Percentiles rank a stretch among this genome's conserved stretches.
Evolutionary conservation across 352 stramenopile genomes (phyloP).

Genomic region (Paralagenidium karlingii): DNA sequence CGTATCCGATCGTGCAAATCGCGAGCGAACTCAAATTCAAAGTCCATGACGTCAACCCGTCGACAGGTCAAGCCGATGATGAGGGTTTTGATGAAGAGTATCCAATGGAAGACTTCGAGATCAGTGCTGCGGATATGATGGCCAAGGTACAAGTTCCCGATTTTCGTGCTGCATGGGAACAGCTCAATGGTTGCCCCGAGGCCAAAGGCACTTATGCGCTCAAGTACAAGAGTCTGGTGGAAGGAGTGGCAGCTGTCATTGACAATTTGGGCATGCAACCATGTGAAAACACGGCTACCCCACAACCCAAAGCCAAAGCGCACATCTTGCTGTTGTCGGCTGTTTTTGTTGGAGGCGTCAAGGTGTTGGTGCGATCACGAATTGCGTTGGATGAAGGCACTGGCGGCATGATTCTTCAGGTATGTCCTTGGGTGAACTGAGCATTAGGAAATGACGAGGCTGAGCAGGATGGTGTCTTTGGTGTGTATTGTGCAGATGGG

Average conservation of each 20-base stretch:
- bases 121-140: constrained; percentile 95
- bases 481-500: constrained; percentile 80
- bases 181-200: constrained; percentile 89
- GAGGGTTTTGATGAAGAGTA: constrained; percentile 98
- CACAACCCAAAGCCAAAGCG: constrained; percentile 83
- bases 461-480: constrained; percentile 2
- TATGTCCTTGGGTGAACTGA: constrained; percentile 10
- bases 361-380: constrained; percentile 93
- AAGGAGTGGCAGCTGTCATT: constrained; percentile 92
- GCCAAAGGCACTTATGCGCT: constrained; percentile 94
- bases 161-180: constrained; percentile 95
- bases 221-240: constrained; percentile 95
- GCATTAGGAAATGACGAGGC: neutral
- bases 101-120: constrained; percentile 94
- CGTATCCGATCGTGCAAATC: constrained; percentile 83
- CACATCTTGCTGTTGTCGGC: constrained; percentile 95
- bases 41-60: constrained; percentile 91
- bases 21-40: constrained; percentile 94
- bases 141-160: constrained; percentile 93
- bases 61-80: constrained; percentile 84
- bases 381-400: constrained; percentile 85
- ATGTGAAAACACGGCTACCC: constrained; percentile 89
- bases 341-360: constrained; percentile 91
- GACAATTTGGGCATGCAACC: constrained; percentile 96
- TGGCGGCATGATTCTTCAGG: constrained; percentile 86